Evolutionary conservation across 768 basidiomycete species (phyloP).

Genomic region (Exsudoporus frostii): DNA sequence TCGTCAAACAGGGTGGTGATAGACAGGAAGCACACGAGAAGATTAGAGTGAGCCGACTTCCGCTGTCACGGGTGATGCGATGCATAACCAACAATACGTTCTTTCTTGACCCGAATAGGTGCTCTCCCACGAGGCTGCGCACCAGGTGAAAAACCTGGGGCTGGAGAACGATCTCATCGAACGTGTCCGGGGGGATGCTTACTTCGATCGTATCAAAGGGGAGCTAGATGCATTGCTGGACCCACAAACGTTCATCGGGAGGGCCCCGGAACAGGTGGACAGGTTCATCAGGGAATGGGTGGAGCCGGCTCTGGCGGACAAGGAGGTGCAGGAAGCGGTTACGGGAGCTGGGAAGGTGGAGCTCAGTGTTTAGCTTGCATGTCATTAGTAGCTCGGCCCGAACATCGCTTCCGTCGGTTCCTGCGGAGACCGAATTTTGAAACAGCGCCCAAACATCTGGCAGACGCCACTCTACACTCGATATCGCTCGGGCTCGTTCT

Average conservation of each 20-base stretch:
- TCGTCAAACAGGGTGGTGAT: constrained; percentile 93
- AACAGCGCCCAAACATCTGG: constrained; percentile 6
- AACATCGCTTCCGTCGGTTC: constrained; percentile 13
- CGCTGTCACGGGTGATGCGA: constrained; percentile 15
- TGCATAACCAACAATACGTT: constrained; percentile 6
- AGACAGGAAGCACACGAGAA: constrained; percentile 96
- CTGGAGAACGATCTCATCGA: constrained; percentile 95
- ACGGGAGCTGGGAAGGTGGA: constrained; percentile 56
- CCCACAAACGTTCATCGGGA: constrained; percentile 85
- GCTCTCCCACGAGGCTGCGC: constrained; percentile 89
- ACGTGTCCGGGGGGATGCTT: constrained; percentile 73
- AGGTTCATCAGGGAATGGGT: constrained; percentile 87
- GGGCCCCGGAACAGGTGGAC: constrained; percentile 95
- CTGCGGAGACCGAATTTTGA: constrained; percentile 21
- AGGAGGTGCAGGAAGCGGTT: constrained; percentile 54
- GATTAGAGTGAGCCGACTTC: constrained; percentile 61
- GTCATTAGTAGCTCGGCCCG: constrained; percentile 17
- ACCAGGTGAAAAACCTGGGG: constrained; percentile 93
- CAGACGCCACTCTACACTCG: background rate
- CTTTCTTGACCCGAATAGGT: constrained; percentile 47
- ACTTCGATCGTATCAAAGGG: constrained; percentile 84
- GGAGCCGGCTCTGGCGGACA: constrained; percentile 65
- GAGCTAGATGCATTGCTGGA: constrained; percentile 80
- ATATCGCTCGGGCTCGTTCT: background rate
- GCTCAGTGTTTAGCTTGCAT: constrained; percentile 28